These are phyloP conservation scores for Amanita muscaria DNA, from an alignment of 768 basidiomycete genomes.

Conservation along the genomic window DNA sequence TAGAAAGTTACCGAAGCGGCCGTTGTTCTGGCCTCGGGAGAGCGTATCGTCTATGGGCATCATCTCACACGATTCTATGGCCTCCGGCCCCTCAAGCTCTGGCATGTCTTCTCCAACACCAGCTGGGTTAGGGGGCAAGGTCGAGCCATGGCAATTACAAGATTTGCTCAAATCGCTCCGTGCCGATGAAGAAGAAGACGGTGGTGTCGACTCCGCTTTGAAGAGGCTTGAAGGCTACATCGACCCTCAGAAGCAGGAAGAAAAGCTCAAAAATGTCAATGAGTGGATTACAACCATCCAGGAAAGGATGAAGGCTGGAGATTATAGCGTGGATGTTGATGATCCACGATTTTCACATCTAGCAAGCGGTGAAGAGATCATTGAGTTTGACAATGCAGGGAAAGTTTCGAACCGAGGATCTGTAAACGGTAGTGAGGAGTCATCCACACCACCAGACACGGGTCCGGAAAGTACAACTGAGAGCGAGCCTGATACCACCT, in stretches of 20 bases:
- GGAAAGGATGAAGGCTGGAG: conserved; percentile 54
- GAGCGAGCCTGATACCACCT: not conserved
- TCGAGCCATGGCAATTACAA: conserved; percentile 81
- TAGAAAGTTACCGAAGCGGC: conserved; percentile 67
- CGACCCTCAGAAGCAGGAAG: conserved; percentile 59
- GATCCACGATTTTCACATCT: conserved; percentile 43
- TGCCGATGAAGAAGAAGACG: conserved; percentile 56
- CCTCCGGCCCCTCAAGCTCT: conserved; percentile 38
- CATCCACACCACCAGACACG: not conserved
- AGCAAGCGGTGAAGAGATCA: conserved; percentile 32
- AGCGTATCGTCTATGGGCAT: conserved; percentile 79
- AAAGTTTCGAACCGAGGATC: conserved; percentile 14
- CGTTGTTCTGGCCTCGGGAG: conserved; percentile 69
- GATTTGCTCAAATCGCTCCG: conserved; percentile 67
- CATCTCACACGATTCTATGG: conserved; percentile 50
- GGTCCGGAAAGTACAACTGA: not conserved
- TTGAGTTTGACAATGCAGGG: conserved; percentile 20
- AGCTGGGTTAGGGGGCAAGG: conserved; percentile 34
- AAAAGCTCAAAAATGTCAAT: conserved; percentile 70
- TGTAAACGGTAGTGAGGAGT: conserved; percentile 3
- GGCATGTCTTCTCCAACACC: conserved; percentile 32
- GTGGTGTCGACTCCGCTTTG: conserved; percentile 79
- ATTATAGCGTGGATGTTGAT: conserved; percentile 45
- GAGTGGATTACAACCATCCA: conserved; percentile 72
- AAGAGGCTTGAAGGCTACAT: conserved; percentile 79